phyloP scores from a whole-genome alignment of 345 rosid species.

The Linum usitatissimum region DNA sequence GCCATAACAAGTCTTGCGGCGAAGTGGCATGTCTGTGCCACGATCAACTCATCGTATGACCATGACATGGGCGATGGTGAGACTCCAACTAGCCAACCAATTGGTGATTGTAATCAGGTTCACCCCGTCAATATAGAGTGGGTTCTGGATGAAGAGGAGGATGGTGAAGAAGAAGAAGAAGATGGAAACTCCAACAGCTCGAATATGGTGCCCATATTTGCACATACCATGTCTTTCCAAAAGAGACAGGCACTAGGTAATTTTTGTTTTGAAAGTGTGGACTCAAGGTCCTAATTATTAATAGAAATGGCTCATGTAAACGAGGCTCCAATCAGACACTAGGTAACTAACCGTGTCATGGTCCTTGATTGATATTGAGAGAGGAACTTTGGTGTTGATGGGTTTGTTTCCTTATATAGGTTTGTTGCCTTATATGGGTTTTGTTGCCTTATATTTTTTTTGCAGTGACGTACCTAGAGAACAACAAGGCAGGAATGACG shows the following conservation, averaged over 20 bases:
- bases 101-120: constrained; percentile 15
- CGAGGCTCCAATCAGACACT: no score
- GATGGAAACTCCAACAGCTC: constrained; percentile 57
- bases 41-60: constrained; percentile 57
- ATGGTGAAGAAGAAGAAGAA: constrained; percentile 58
- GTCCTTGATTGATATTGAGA: background rate
- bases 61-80: constrained; percentile 37
- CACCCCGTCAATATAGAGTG: constrained; percentile 26
- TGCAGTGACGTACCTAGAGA: constrained; percentile 76
- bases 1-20: constrained; percentile 78
- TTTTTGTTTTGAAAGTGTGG: no score
- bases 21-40: constrained; percentile 84
- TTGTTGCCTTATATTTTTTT: constrained; percentile 9
- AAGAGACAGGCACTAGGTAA: constrained; percentile 82
- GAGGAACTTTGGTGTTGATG: no score
- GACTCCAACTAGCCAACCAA: constrained; percentile 33
- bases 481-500: constrained; percentile 81
- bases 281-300: no score
- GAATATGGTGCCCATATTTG: constrained; percentile 44
- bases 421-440: background rate
- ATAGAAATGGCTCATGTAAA: no score
- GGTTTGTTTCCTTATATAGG: background rate
- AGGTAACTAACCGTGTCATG: constrained; percentile 29
- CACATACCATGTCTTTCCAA: constrained; percentile 69
- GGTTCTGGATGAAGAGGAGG: constrained; percentile 56